A percentile compares a stretch with the other conserved stretches of the same genome.
phyloP scores from a whole-genome alignment of 768 basidiomycete species.

The Psilocybe subaeruginosa region DNA sequence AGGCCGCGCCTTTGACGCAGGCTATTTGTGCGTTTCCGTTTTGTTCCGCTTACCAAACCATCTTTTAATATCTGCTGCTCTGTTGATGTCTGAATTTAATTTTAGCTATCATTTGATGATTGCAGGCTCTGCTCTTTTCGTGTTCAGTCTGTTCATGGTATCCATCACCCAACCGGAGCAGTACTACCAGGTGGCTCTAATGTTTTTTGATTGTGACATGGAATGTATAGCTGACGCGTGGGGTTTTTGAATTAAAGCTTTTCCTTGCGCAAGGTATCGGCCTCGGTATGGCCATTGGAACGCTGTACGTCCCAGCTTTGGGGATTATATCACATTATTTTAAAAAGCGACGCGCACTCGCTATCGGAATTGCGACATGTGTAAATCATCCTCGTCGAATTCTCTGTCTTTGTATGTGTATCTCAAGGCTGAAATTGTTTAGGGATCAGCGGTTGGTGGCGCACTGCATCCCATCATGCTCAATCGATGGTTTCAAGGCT shows the following conservation, averaged over 20 bases:
- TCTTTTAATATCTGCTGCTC: conserved; percentile 1
- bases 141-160: conserved; percentile 49
- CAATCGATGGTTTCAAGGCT: conserved; percentile 51
- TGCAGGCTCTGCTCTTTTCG: conserved; percentile 45
- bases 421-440: neutral
- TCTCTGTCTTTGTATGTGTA: neutral
- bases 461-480: conserved; percentile 66
- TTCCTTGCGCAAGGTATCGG: conserved; percentile 51
- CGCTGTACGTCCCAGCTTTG: conserved; percentile 50
- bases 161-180: conserved; percentile 42
- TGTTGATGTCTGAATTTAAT: neutral
- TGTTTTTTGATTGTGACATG: conserved; percentile 8
- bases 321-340: conserved; percentile 43
- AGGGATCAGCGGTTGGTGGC: conserved; percentile 61
- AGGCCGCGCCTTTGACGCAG: conserved; percentile 29
- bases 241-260: conserved; percentile 35
- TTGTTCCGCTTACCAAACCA: neutral
- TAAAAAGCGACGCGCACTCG: conserved; percentile 33
- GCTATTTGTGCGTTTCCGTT: conserved; percentile 25
- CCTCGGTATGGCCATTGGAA: conserved; percentile 52
- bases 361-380: conserved; percentile 37
- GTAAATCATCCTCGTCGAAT: conserved; percentile 19
- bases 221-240: conserved; percentile 27
- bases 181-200: conserved; percentile 37
- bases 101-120: conserved; percentile 47